Base-by-base conservation (phyloP, 257 asterid species). In the Leonotis leonurus region DNA sequence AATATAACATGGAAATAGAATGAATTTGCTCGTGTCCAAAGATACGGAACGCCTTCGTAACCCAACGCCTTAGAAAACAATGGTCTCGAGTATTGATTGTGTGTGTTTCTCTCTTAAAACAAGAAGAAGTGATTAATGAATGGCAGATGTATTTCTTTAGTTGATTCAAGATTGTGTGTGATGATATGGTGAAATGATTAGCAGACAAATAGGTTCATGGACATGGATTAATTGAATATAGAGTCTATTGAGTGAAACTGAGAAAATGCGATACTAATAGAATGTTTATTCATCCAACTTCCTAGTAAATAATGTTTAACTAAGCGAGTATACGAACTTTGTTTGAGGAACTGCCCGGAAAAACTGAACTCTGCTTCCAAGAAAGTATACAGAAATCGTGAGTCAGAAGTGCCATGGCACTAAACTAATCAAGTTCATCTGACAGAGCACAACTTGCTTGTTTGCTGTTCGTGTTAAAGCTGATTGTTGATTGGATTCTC, bases 401-500 rank as follows among this genome's bases (percentile, higher is more conserved):
- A n/a, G n/a, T n/a, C n/a, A n/a, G n/a, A n/a, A n/a, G n/a, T n/a
- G n/a, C n/a, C n/a, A n/a, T n/a, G n/a, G n/a, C n/a, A n/a, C n/a
- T n/a, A n/a, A n/a, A n/a, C 54, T 24, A 51, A 13, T 26, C 20
- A 51, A 24, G 36, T 26, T 27, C 35, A 51, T 14, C 26, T 6
- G 9, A 12, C 22, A 24, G 20, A 51, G 56, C 35, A 24, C 5
- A 35, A 50, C 8, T 24, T 22, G 16, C 49, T 30, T 30, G 14
- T 21, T n/a, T 70, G 51, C 56, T 64, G 29, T 48, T 63, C 70
- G 78, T 52, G 27, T 4, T 44, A 44, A n/a, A n/a, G n/a, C n/a
- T n/a, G n/a, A n/a, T 2, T 10, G 10, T 48, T 22, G 55, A 22
- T 11, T 46, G 30, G 21, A 20, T 18, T 48, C 8, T 45, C 10